phyloP scores from a whole-genome alignment of 1,139 yeast species.

The Lodderomyces jiufengensis region DNA sequence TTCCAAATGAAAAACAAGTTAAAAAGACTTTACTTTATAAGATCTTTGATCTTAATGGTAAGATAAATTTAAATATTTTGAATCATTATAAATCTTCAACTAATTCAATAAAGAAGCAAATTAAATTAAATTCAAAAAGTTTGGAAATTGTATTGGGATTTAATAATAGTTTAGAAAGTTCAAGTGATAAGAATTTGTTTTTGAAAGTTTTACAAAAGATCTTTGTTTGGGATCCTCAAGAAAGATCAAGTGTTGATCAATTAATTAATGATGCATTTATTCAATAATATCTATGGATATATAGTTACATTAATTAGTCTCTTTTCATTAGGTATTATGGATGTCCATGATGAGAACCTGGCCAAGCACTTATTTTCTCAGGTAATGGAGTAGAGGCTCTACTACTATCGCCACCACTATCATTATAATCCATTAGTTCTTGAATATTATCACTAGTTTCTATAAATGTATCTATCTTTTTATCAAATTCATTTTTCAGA shows the following conservation, averaged over 20 bases:
- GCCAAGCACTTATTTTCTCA: slow-evolving; percentile 59
- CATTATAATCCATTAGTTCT: slow-evolving; percentile 18
- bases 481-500: slow-evolving; percentile 7
- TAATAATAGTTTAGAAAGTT: slow-evolving; percentile 15
- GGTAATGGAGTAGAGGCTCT: slow-evolving; percentile 33
- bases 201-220: slow-evolving; percentile 34
- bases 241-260: slow-evolving; percentile 39
- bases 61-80: slow-evolving; percentile 28
- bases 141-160: slow-evolving; percentile 42
- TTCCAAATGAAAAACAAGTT: slow-evolving; percentile 22
- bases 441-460: slow-evolving; percentile 15
- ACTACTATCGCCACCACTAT: slow-evolving; percentile 19
- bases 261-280: slow-evolving; percentile 39
- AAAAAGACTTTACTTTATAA: slow-evolving; percentile 33
- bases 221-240: slow-evolving; percentile 55
- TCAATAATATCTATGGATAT: not conserved
- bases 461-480: slow-evolving; percentile 8
- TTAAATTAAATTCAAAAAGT: slow-evolving; percentile 28
- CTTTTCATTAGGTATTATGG: no score
- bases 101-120: slow-evolving; percentile 19
- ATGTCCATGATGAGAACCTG: slow-evolving; percentile 65
- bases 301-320: no score
- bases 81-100: slow-evolving; percentile 20
- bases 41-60: slow-evolving; percentile 41
- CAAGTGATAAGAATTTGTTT: slow-evolving; percentile 12